Base-by-base conservation (phyloP, 2,329 filamentous ascomycete genomes). In the Fusarium sp. region DNA sequence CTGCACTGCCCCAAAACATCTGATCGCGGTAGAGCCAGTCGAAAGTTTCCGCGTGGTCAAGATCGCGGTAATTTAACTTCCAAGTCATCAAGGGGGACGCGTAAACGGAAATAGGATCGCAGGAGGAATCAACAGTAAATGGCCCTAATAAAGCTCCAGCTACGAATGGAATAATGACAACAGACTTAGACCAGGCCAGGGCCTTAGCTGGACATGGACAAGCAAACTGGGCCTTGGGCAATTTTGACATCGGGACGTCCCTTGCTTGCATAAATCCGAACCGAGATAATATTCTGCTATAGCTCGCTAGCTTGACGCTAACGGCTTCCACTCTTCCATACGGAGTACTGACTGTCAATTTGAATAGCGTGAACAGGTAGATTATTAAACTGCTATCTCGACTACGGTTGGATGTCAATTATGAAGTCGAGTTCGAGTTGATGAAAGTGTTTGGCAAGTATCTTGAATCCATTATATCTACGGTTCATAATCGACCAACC, bases 241-340 rank as follows among this genome's bases (percentile, higher is more conserved):
- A 51, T 50, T 50, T 52, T 68, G 47, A 60, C 63, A 69, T 41
- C 66, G 66, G 66, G 64, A 68, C 34, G 57, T 68, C 51, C 48
- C 64, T 68, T 68, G 48, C 66, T 68, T 68, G 66, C 66, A 68
- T 68, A 24, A 38, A 55, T 68, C 64, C 64, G 56, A 62, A 48
- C 60, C 60, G 26, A 30, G 30, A 63, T 36, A 41, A 60, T 60
- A 60, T 26, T 15, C 41, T 63, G 48, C 14, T 50, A 44, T 68
- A 45, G 17, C 36, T 62, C 36, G 20, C 36, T 68, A 68, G 66
- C 57, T 38, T 36, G 42, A 68, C 32, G 57, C 66, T 68, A 69
- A 63, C 38, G 26, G 34, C 36, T 55, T 63, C 32, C 18, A 54
- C 36, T 47, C 58, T 42, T 63, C 42, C 30, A n/a, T 41, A n/a